A percentile compares a stretch with the other conserved stretches of the same genome.
Evolutionary conservation across 1,284 basidiomycete species (phyloP).

Genomic region (Coniferiporia sulphurascens): DNA sequence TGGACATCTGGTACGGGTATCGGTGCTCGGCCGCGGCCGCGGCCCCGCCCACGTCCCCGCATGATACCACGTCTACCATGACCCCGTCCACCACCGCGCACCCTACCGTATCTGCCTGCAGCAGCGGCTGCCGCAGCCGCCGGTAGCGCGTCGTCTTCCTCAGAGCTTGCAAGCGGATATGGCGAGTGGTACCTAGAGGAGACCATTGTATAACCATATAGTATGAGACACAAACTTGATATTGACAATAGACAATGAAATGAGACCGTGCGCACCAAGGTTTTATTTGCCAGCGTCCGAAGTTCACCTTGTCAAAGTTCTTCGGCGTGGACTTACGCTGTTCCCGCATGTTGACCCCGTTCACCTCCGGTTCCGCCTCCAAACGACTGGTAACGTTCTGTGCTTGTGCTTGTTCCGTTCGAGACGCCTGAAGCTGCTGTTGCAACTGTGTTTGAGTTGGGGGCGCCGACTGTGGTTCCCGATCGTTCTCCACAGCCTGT

Average conservation of each 20-base stretch:
- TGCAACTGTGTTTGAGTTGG: neutral
- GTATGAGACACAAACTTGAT: neutral
- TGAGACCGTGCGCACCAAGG: conserved; percentile 52
- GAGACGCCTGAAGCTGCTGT: neutral
- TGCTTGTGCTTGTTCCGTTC: neutral
- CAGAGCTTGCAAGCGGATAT: conserved; percentile 30
- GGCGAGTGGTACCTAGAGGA: conserved; percentile 37
- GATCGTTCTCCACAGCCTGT: neutral
- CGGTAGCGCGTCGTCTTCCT: conserved; percentile 19
- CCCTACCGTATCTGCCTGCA: neutral
- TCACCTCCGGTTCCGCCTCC: conserved; percentile 47
- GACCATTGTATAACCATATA: neutral
- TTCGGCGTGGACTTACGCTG: conserved; percentile 64
- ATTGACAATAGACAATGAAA: neutral
- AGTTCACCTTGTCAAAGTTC: conserved; percentile 75
- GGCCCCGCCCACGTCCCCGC: neutral
- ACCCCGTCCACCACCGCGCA: neutral
- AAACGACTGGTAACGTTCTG: conserved; percentile 14
- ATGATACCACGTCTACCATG: neutral
- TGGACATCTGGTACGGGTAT: neutral
- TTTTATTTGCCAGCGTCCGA: conserved; percentile 72
- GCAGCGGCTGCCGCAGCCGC: neutral
- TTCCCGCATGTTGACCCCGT: conserved; percentile 61
- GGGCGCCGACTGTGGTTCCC: neutral
- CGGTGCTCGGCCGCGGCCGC: neutral